phyloP scores from a whole-genome alignment of 2,329 filamentous ascomycete genomes.

The Didymella sp. region DNA sequence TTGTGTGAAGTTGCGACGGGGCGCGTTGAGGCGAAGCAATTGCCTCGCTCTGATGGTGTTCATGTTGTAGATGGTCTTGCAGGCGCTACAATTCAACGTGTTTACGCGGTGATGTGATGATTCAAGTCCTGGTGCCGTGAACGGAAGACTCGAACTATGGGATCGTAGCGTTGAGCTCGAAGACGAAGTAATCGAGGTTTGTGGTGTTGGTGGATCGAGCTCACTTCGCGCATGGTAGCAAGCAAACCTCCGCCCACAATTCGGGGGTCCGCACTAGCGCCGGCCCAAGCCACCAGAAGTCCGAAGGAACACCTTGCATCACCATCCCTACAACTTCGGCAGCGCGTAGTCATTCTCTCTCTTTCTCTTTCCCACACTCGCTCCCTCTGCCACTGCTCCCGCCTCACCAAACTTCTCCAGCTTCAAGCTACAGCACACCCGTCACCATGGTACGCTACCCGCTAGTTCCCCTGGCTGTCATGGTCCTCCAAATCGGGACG shows the following conservation, averaged over 20 bases:
- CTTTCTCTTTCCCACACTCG: conserved; percentile 2
- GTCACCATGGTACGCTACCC: conserved; percentile 26
- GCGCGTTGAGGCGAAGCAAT: conserved; percentile 1
- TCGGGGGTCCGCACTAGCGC: conserved; percentile 17
- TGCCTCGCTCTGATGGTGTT: conserved; percentile 5
- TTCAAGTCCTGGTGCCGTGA: no score
- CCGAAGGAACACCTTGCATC: conserved; percentile 46
- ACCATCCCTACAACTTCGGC: conserved; percentile 18
- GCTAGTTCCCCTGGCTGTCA: conserved; percentile 4
- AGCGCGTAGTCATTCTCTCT: conserved; percentile 7
- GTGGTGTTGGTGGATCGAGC: neutral
- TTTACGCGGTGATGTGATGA: no score
- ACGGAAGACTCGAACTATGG: neutral
- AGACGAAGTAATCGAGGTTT: neutral
- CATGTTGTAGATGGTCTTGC: neutral
- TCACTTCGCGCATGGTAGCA: neutral
- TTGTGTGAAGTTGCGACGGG: conserved; percentile 3
- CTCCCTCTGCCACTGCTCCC: neutral
- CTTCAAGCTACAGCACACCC: neutral
- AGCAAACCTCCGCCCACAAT: conserved; percentile 31
- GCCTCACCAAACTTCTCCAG: neutral
- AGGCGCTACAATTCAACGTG: no score
- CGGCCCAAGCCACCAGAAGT: conserved; percentile 29
- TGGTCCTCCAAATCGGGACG: conserved; percentile 11
- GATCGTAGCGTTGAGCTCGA: neutral